Evolutionary conservation across 768 basidiomycete species (phyloP), one percentile per base, ranked within the genome.

Genomic region (Auriculariales sp.): DNA sequence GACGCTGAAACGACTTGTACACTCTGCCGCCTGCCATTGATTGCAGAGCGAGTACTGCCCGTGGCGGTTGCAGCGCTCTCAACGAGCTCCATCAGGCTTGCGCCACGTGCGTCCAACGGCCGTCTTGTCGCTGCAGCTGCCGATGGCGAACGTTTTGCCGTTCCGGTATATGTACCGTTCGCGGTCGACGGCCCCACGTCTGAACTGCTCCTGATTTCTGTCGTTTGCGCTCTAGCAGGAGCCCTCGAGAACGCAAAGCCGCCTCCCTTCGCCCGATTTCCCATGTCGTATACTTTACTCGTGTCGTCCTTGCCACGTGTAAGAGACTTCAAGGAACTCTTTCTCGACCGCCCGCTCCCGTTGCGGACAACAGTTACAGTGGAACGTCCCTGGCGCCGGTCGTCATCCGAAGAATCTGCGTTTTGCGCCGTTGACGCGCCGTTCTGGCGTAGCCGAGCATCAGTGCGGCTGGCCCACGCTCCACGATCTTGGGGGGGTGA

Each of bases 61-160:
- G 11, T 28, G 4, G 42, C 64, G 64, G 12, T n/a, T 24, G 78
- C 61, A 39, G 83, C 75, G 50, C 68, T 73, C 56, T 83, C 80
- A 7, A 85, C 77, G 54, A 85, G 77, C 56, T 74, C 77, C 79
- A 84, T 78, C 58, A 83, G 62, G 35, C 73, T 80, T 2, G 39
- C 45, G n/a, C 48, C 33, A 57, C 56, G 17, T 52, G 59, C 2
- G 15, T 34, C 14, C 54, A 48, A 4, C 62, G 19, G 25, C 14
- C 33, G 19, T 17, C 34, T 46, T 22, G 44, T 46, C 15, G 15
- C 14, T 22, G 14, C 24, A 2, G 44, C 44, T 29, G 12, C 42
- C 29, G 49, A n/a, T 47, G 33, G 47, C 32, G 31, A 10, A 47
- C 35, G 24, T 34, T 48, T 17, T 36, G 17, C 46, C 29, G 17